Base-by-base conservation (phyloP, 2,329 filamentous ascomycete genomes). In the Rosellinia necatrix region DNA sequence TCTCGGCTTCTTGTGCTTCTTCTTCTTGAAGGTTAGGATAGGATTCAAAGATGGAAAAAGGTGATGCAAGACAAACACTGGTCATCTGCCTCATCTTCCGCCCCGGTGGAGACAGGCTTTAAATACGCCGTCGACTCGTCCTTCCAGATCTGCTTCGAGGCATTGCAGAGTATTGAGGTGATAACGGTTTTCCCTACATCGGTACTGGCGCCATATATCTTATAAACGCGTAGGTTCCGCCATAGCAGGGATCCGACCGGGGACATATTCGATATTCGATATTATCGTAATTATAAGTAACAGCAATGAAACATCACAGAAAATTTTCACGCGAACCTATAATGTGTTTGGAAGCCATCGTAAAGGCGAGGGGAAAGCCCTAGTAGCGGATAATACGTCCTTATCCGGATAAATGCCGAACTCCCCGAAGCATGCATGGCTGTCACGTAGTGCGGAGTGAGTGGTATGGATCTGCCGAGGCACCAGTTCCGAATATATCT, bases 171-270 rank as follows among this genome's bases (percentile, higher is more conserved):
- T 10, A 91, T 73, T 0, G 89, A 91, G 2, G 88, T 87, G 55
- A 92, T 81, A 27, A 96, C 83, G 0, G 91, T 96, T 77, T 96
- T 96, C 61, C 91, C 91, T 22, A 94, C 89, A 62, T 90, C 85
- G 0, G 91, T 94, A 66, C 93, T 94, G 42, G 91, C 89, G 24
- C 91, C 91, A 66, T 89, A 96, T 32, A 96, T 77, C 72, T 94
- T 90, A 64, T 90, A 83, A 10, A 84, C 79, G 58, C 85, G 83
- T 50, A 92, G 77, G 7, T 82, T 83, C 58, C 86, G 84, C 83
- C 86, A 90, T 32, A 92, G 77, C 43, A 85, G 77, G 49, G 85
- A 80, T 43, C 83, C 79, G 48, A 85, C 73, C 22, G 82, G 81
- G 52, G 76, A 66, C 74, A 77, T 77, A 2, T 17, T 54, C 17